Percentiles rank a stretch among this genome's conserved stretches.
phyloP scores from a whole-genome alignment of 148 eudicot species.

The Rhododendron ovatum region DNA sequence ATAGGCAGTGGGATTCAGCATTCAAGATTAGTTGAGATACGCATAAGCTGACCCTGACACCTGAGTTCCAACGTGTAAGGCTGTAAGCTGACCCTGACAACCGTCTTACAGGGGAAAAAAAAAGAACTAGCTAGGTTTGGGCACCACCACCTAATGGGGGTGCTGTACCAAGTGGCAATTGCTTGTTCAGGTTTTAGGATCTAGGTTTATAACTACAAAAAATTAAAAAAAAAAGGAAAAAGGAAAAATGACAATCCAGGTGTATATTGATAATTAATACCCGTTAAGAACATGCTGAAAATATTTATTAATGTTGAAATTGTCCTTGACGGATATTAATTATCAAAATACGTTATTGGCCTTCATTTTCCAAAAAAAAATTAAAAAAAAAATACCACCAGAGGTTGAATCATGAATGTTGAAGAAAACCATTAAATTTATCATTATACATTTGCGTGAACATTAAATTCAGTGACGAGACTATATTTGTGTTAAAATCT shows the following conservation, averaged over 20 bases:
- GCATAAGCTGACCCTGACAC: no score
- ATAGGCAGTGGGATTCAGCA: no score
- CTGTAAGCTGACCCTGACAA: no score
- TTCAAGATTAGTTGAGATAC: no score
- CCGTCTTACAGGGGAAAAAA: no score
- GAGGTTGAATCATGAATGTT: not conserved
- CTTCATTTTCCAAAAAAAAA: no score
- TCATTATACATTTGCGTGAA: not conserved
- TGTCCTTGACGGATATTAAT: accelerated
- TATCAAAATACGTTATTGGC: no score
- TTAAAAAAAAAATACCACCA: not conserved
- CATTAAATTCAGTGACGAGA: not conserved
- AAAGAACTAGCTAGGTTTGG: no score
- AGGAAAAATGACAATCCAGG: accelerated
- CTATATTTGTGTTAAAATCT: not conserved
- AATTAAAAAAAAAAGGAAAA: no score
- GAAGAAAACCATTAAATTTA: not conserved
- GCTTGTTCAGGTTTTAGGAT: not conserved
- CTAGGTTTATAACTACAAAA: not conserved
- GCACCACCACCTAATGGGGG: not conserved
- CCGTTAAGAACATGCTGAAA: accelerated
- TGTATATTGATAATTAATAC: no score
- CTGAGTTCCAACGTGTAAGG: no score
- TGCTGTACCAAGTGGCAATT: not conserved
- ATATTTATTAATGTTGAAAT: no score